These are phyloP conservation scores for Climacium dendroides DNA, from an alignment of 225 moss, liverwort and hornwort genomes.

Conservation along the genomic window DNA sequence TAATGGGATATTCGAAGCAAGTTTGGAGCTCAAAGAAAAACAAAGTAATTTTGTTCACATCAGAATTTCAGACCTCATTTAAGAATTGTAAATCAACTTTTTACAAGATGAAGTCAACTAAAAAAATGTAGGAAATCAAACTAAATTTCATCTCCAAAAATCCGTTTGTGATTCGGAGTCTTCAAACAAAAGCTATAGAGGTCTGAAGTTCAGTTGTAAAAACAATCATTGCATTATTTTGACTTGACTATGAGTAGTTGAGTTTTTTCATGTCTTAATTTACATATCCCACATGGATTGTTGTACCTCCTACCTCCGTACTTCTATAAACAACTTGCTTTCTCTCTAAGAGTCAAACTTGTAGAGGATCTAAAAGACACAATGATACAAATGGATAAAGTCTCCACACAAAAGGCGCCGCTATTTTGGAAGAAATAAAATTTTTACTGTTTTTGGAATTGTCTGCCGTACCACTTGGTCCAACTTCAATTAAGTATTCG, in stretches of 20 bases:
- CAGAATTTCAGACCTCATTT: accelerated
- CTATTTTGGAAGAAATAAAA: too few species aligned
- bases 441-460: background rate
- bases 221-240: background rate
- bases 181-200: accelerated
- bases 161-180: accelerated
- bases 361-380: accelerated
- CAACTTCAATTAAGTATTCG: too few species aligned
- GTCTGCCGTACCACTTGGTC: too few species aligned
- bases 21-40: background rate
- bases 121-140: background rate
- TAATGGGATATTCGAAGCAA: background rate
- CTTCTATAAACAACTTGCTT: background rate
- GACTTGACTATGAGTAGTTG: background rate
- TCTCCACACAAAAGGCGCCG: accelerated
- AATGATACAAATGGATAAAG: accelerated
- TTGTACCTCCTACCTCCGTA: background rate
- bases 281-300: background rate
- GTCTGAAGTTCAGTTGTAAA: background rate
- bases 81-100: too few species aligned
- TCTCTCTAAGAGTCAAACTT: accelerated
- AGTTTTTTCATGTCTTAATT: background rate
- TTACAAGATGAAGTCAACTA: background rate
- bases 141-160: background rate
- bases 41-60: background rate